Base-by-base conservation (phyloP, 2,329 filamentous ascomycete genomes). In the Rutstroemia sp. region DNA sequence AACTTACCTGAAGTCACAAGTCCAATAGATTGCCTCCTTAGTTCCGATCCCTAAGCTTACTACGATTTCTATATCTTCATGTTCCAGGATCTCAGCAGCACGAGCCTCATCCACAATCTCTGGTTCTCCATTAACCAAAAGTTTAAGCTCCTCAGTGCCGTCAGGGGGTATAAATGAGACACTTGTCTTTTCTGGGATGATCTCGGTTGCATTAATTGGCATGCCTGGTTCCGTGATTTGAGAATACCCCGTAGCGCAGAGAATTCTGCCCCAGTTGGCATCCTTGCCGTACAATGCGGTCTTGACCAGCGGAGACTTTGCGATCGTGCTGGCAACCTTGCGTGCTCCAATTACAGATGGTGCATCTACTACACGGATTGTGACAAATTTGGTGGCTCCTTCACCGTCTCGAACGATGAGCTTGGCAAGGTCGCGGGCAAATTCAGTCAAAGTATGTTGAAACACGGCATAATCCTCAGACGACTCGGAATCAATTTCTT, bases 381-480 rank as follows among this genome's bases (percentile, higher is more conserved):
- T 95, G 58, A 99, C 91, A 70, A 99, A 99, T 73, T 99, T 99
- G 54, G 94, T 99, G 4, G 94, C 94, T 57, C 94, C 94, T 73
- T 99, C 94, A 65, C 94, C 94, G 70, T 99, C 94, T 57, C 92
- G 88, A 54, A 99, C 91, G 55, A 99, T 87, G 30, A 96, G 87
- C 73, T 96, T 89, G 19, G 94, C 90, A 5, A 99, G 81, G 58
- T 92, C 87, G 51, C 84, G 83, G 9, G 91, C 82, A 71, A 99
- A 95, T 10, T 79, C 78, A 0, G 86, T 89, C 23, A 99, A 76
- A 0, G 90, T 78, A 2, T 76, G 72, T 63, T 81, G 78, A 74
- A 97, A 87, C 39, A 82, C 85, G n/a, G 73, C 68, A 69, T 87
- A 92, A 68, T 91, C 89, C 51, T 71, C 82, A 64, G 66, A 74